Conservation (phyloP, 2,329 filamentous ascomycete species). For the Claviceps digitariae region DNA sequence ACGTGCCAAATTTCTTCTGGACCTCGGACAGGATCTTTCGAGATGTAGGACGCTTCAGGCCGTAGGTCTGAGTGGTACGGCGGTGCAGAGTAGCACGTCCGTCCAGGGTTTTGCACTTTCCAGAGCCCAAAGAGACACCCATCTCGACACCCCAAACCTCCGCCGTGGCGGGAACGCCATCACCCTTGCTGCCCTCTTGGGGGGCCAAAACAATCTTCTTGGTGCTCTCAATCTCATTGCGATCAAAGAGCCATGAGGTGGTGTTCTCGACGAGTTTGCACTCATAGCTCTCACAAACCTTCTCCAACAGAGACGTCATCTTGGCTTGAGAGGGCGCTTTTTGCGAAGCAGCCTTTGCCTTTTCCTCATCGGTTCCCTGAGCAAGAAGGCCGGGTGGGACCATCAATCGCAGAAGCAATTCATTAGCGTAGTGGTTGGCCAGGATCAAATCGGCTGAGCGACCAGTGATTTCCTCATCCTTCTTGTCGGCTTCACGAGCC, state of each 20-base stretch:
- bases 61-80: constrained; percentile 82
- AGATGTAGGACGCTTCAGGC: constrained; percentile 85
- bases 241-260: constrained; percentile 91
- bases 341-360: constrained; percentile 72
- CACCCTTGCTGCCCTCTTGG: constrained; percentile 76
- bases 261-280: constrained; percentile 95
- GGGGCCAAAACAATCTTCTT: constrained; percentile 96
- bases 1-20: constrained; percentile 92
- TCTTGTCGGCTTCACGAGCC: constrained; percentile 48
- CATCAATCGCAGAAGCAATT: constrained; percentile 83
- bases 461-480: constrained; percentile 53
- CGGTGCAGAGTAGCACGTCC: constrained; percentile 86
- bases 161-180: constrained; percentile 74
- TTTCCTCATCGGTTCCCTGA: constrained; percentile 80
- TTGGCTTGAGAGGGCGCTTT: constrained; percentile 76
- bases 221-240: constrained; percentile 91
- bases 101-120: constrained; percentile 87
- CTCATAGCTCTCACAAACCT: constrained; percentile 80
- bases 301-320: constrained; percentile 80
- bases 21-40: constrained; percentile 88
- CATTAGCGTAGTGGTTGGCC: constrained; percentile 90
- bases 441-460: constrained; percentile 76
- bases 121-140: constrained; percentile 76
- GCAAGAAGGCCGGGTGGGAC: constrained; percentile 78
- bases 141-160: constrained; percentile 98